phyloP scores from a whole-genome alignment of 805 yeast species.

The Wickerhamomyces bovis region DNA sequence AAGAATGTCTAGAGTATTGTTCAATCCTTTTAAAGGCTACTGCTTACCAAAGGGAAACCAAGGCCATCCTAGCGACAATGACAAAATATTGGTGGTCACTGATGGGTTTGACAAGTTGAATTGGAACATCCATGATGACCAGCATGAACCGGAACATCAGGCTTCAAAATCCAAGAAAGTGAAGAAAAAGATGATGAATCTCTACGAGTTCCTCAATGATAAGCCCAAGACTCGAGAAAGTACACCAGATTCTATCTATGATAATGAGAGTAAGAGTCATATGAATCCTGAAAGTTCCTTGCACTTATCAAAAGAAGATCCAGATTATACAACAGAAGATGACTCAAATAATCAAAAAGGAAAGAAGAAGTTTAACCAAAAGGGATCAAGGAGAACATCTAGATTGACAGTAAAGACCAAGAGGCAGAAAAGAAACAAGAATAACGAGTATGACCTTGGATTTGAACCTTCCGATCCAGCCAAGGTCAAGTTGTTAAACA shows the following conservation, averaged over 20 bases:
- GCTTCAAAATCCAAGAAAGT: not conserved
- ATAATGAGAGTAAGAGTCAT: conserved; percentile 7
- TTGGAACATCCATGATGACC: conserved; percentile 26
- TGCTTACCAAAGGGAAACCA: conserved; percentile 10
- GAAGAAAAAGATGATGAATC: conserved; percentile 7
- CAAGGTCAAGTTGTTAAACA: conserved; percentile 12
- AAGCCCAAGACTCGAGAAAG: conserved; percentile 3
- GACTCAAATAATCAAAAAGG: conserved; percentile 1
- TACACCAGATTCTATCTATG: conserved; percentile 7
- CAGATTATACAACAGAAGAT: not conserved
- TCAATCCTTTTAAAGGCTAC: conserved; percentile 21
- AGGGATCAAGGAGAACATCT: conserved; percentile 1
- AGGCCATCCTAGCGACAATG: not conserved
- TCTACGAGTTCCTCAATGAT: not conserved
- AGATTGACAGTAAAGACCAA: conserved; percentile 8
- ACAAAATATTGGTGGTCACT: conserved; percentile 5
- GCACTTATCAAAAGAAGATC: not conserved
- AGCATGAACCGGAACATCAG: conserved; percentile 2
- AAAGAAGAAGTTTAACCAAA: conserved; percentile 1
- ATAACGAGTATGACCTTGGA: conserved; percentile 6
- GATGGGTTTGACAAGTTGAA: conserved; percentile 39
- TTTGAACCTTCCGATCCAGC: conserved; percentile 14
- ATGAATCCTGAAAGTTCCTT: conserved; percentile 5
- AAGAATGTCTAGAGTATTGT: conserved; percentile 14
- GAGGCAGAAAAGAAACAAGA: conserved; percentile 6